phyloP scores from a whole-genome alignment of 75 land plant species.

The Pinus tabuliformis region DNA sequence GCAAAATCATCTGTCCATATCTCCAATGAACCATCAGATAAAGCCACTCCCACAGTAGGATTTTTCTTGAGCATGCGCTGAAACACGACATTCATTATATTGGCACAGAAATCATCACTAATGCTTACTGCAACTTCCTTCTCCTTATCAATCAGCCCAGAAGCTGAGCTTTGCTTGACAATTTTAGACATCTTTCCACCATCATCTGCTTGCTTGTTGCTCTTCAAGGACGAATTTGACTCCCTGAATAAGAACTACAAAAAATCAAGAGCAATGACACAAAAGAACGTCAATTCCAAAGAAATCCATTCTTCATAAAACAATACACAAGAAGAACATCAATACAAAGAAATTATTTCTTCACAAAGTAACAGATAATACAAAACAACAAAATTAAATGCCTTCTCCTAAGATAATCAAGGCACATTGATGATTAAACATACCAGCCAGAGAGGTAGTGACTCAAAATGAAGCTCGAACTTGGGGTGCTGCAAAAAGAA shows the following conservation, averaged over 20 bases:
- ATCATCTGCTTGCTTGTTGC: conserved; percentile 16
- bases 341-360: background rate
- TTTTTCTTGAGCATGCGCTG: conserved; percentile 66
- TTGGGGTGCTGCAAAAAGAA: conserved; percentile 70
- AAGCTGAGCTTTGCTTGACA: conserved; percentile 1
- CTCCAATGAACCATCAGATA: conserved; percentile 41
- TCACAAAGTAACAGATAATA: background rate
- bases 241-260: conserved; percentile 57
- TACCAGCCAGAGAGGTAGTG: conserved; percentile 95
- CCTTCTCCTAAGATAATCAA: background rate
- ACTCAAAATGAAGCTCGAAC: conserved; percentile 68
- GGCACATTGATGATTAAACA: conserved; percentile 10
- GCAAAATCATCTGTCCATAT: conserved; percentile 76
- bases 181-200: conserved; percentile 12
- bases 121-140: conserved; percentile 26
- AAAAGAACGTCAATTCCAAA: background rate
- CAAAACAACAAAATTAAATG: background rate
- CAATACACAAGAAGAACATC: too few relatives aligned
- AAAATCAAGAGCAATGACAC: conserved; percentile 3
- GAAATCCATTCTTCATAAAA: too few relatives aligned
- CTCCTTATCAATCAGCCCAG: conserved; percentile 30
- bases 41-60: conserved; percentile 9
- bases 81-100: conserved; percentile 64
- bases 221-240: conserved; percentile 26
- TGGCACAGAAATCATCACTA: conserved; percentile 50